Percentiles rank a stretch among this genome's conserved stretches.
These are phyloP conservation scores for Echinosphaeria canescens DNA, from an alignment of 2,329 filamentous ascomycete genomes.

Conservation along the genomic window DNA sequence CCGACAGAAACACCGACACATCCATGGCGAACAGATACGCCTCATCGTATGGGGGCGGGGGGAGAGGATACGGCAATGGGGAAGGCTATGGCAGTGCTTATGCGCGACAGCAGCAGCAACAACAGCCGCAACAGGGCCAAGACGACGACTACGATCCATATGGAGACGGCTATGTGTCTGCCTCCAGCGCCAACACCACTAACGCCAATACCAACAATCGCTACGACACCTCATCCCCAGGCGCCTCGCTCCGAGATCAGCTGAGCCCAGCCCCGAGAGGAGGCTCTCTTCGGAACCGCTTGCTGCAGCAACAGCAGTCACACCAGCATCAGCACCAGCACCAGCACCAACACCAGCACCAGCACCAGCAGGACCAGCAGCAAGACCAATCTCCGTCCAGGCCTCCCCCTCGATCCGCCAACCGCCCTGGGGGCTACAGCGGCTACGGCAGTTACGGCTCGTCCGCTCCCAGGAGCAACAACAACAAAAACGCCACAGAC, in stretches of 20 bases:
- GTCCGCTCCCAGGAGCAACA: conserved; percentile 4
- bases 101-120: background rate
- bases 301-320: no score
- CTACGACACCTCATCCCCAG: no score
- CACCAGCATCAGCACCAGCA: no score
- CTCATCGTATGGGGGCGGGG: no score
- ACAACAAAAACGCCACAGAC: conserved; percentile 6
- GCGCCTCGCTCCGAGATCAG: no score
- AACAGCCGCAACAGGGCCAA: conserved; percentile 4
- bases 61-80: conserved; percentile 1
- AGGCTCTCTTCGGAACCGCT: no score
- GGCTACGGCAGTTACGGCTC: conserved; percentile 6
- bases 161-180: conserved; percentile 20
- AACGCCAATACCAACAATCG: no score
- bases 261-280: no score
- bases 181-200: conserved; percentile 12
- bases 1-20: no score
- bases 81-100: background rate
- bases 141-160: conserved; percentile 28
- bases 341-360: no score
- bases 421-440: background rate
- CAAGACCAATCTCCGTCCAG: conserved; percentile 1
- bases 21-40: no score
- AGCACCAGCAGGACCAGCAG: conserved; percentile 13
- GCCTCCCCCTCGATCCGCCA: no score